Conservation (phyloP, 176 grass and related monocot species). For the Carex littledalei region DNA sequence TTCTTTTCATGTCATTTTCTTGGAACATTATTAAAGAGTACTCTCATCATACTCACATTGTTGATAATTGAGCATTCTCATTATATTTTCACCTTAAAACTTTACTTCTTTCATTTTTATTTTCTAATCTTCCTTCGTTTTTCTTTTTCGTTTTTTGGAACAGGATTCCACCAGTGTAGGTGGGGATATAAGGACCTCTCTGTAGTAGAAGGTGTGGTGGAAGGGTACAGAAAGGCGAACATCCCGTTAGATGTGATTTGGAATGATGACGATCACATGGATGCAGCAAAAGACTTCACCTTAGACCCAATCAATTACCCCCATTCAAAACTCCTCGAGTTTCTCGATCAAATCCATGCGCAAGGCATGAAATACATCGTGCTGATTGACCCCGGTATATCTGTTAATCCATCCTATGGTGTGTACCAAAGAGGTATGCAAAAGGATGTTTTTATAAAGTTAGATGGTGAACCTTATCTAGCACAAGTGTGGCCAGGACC, state of each 20-base stretch:
- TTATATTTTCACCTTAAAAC: neutral
- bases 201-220: slow-evolving; percentile 73
- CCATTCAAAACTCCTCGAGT: slow-evolving; percentile 54
- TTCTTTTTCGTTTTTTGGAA: neutral
- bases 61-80: neutral
- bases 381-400: slow-evolving; percentile 87
- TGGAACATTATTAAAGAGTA: neutral
- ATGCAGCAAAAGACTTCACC: slow-evolving; percentile 85
- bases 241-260: slow-evolving; percentile 95
- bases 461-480: slow-evolving; percentile 58
- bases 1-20: neutral
- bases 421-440: slow-evolving; percentile 72
- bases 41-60: neutral
- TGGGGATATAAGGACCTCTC: slow-evolving; percentile 94
- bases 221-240: slow-evolving; percentile 60
- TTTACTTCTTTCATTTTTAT: neutral
- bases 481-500: slow-evolving; percentile 96
- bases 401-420: slow-evolving; percentile 63
- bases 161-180: slow-evolving; percentile 95
- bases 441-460: slow-evolving; percentile 78
- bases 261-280: slow-evolving; percentile 97
- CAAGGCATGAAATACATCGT: slow-evolving; percentile 91
- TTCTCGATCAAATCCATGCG: slow-evolving; percentile 62
- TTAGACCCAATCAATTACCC: slow-evolving; percentile 73
- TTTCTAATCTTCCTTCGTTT: neutral